Conservation (phyloP, 148 eudicot genomes). For the Persicaria maculosa region DNA sequence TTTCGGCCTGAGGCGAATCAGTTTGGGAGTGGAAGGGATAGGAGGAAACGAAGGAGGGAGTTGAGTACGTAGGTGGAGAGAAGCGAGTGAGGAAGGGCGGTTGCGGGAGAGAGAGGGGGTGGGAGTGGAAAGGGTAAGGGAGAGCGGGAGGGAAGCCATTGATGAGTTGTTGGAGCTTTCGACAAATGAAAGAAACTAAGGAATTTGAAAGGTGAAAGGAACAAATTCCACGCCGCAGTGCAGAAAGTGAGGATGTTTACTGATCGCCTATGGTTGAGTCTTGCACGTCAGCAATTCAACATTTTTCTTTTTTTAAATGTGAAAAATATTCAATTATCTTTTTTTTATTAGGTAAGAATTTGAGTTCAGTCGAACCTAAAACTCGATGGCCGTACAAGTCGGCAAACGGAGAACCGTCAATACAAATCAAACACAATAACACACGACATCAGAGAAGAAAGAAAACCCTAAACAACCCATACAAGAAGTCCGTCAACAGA, state of each 20-base stretch:
- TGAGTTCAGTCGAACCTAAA: no score
- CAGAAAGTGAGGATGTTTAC: not conserved
- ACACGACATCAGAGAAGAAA: no score
- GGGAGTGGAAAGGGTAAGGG: constrained; percentile 16
- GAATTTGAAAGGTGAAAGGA: not conserved
- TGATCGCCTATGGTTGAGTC: no score
- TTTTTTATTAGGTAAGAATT: no score
- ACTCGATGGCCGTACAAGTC: no score
- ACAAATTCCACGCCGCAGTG: not conserved
- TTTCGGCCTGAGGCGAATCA: not conserved
- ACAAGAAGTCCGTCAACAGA: no score
- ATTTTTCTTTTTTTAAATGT: no score
- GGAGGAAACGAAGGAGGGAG: constrained; percentile 1
- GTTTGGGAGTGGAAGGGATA: constrained; percentile 7
- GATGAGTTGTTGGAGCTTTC: constrained; percentile 2
- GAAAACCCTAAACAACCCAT: no score
- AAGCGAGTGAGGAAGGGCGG: constrained; percentile 13
- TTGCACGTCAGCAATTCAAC: no score
- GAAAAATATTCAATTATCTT: no score
- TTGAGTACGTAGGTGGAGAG: constrained; percentile 17
- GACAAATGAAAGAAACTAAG: not conserved
- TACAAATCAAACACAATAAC: no score
- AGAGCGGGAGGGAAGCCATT: constrained; percentile 23
- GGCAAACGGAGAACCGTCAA: no score
- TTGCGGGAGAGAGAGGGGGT: constrained; percentile 21